These are phyloP conservation scores for Hirsutella thompsonii DNA, from an alignment of 2,329 filamentous ascomycete species.

Conservation along the genomic window DNA sequence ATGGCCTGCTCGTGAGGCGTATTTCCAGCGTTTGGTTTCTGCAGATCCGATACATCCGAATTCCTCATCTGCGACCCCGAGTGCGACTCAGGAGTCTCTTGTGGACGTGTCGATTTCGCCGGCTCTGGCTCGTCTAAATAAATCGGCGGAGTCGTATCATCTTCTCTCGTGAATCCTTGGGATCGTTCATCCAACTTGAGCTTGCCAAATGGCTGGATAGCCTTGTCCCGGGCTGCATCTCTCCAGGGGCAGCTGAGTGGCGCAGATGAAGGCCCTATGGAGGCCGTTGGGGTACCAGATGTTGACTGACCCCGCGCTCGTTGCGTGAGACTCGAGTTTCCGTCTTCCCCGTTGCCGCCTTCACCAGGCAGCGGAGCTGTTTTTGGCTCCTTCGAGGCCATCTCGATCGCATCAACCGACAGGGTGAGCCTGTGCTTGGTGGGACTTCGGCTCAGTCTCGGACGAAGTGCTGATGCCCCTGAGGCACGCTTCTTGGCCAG, in stretches of 20 bases:
- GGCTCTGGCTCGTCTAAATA: background rate
- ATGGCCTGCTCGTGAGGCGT: conserved; percentile 20
- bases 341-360: conserved; percentile 27
- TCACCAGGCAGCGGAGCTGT: conserved; percentile 49
- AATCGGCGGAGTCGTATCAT: background rate
- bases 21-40: conserved; percentile 6
- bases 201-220: background rate
- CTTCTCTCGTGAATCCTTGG: conserved; percentile 21
- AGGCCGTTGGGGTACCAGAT: conserved; percentile 34
- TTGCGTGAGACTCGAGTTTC: conserved; percentile 24
- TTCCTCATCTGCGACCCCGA: too few species aligned
- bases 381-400: conserved; percentile 40
- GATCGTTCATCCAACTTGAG: conserved; percentile 11
- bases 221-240: conserved; percentile 23
- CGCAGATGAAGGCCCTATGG: conserved; percentile 53
- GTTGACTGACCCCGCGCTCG: conserved; percentile 41
- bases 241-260: conserved; percentile 51
- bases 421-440: conserved; percentile 48
- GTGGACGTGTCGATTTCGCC: background rate
- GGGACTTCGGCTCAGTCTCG: conserved; percentile 38
- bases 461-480: conserved; percentile 33
- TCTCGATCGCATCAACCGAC: conserved; percentile 44
- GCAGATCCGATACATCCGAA: background rate
- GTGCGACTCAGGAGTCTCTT: too few species aligned
- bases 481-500: conserved; percentile 36